Percentiles rank a stretch among this genome's conserved stretches.
phyloP scores from a whole-genome alignment of 192 early-diverging fungal species.

The Lobulomyces angularis region DNA sequence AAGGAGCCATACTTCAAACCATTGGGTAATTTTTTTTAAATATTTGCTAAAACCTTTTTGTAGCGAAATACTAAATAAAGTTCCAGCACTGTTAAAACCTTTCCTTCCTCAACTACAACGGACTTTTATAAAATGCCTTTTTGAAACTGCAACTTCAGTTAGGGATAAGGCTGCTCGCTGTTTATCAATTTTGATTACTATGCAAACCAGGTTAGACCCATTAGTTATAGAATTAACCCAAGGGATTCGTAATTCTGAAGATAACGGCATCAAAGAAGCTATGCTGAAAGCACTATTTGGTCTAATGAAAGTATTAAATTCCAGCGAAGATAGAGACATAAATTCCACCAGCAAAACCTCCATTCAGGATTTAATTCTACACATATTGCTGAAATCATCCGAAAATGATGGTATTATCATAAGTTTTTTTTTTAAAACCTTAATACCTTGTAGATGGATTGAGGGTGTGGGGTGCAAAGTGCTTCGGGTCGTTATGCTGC shows the following conservation, averaged over 20 bases:
- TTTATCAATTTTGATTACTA: conserved; percentile 51
- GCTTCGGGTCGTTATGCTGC: conserved; percentile 44
- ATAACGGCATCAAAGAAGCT: conserved; percentile 44
- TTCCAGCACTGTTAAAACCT: conserved; percentile 79
- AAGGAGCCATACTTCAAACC: conserved; percentile 82
- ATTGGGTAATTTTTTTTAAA: conserved; percentile 39
- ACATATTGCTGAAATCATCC: conserved; percentile 37
- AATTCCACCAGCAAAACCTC: conserved; percentile 46
- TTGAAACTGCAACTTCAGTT: conserved; percentile 61
- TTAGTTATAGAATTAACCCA: conserved; percentile 60
- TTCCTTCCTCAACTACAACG: conserved; percentile 98
- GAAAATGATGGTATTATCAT: conserved; percentile 27
- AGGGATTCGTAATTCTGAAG: conserved; percentile 49
- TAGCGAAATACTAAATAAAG: conserved; percentile 45
- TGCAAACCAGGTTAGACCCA: conserved; percentile 68
- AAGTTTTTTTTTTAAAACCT: conserved; percentile 5
- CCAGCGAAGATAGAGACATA: conserved; percentile 41
- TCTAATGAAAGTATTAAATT: conserved; percentile 38
- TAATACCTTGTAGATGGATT: conserved; percentile 25
- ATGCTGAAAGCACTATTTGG: conserved; percentile 65
- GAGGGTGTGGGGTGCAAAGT: conserved; percentile 41
- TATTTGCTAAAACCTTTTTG: conserved; percentile 7
- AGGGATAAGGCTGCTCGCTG: conserved; percentile 72
- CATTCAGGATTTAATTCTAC: conserved; percentile 43
- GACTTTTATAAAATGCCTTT: conserved; percentile 82